Evolutionary conservation across 371 early-diverging fungal genomes (phyloP).

Genomic region (Batrachochytrium dendrobatidis): DNA sequence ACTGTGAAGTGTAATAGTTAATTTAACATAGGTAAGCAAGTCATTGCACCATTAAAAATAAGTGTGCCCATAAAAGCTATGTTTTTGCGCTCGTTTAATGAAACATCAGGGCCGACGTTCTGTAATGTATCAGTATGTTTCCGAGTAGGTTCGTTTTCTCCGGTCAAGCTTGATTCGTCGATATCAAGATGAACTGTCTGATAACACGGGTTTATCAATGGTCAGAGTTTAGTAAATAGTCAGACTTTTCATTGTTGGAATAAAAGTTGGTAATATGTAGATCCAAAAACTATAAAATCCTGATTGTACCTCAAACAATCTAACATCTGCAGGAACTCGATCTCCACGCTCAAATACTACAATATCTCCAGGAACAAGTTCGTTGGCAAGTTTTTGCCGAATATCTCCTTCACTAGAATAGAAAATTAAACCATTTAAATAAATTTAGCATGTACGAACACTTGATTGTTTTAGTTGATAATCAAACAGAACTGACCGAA

Average conservation of each 20-base stretch:
- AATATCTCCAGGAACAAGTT: constrained; percentile 81
- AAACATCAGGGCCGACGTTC: constrained; percentile 37
- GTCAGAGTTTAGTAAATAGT: no score
- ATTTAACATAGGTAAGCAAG: background rate
- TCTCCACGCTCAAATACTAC: constrained; percentile 77
- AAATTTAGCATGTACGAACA: background rate
- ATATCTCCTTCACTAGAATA: constrained; percentile 61
- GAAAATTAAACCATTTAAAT: background rate
- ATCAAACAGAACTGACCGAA: constrained; percentile 41
- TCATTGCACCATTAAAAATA: constrained; percentile 56
- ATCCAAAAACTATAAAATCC: no score
- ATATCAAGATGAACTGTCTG: constrained; percentile 69
- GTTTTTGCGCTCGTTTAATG: constrained; percentile 69
- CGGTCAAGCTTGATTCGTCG: constrained; percentile 83
- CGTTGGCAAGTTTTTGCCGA: constrained; percentile 53
- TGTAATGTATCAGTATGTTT: constrained; percentile 57
- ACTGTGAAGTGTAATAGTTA: background rate
- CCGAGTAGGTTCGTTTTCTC: constrained; percentile 73
- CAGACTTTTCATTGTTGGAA: no score
- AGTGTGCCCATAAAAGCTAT: constrained; percentile 87
- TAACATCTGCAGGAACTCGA: constrained; percentile 80
- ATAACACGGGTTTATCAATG: no score
- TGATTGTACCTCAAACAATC: constrained; percentile 59
- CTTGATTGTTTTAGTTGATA: constrained; percentile 5
- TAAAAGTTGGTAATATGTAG: no score